Percentiles rank a stretch among this genome's conserved stretches.
These are phyloP conservation scores for Hanseniaspora lachancei DNA, from an alignment of 805 yeast species.

Conservation along the genomic window DNA sequence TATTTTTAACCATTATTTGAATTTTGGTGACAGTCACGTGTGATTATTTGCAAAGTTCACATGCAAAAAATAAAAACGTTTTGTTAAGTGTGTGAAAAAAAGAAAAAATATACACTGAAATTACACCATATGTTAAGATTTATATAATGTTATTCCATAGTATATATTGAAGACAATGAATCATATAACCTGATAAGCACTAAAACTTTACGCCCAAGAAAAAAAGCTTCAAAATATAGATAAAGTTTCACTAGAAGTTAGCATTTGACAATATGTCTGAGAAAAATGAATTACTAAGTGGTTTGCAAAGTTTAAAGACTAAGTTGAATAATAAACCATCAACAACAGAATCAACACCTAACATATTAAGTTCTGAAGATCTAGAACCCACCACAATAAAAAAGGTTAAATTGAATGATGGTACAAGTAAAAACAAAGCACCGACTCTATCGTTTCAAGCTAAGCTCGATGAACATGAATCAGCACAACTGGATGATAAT, in stretches of 20 bases:
- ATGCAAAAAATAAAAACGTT: not conserved
- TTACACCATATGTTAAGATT: no score
- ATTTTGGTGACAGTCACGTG: no score
- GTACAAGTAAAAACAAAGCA: not conserved
- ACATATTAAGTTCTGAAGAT: not conserved
- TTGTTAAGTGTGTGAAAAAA: no score
- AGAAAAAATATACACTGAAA: no score
- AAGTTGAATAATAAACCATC: not conserved
- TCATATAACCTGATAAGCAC: no score
- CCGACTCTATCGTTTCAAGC: conserved; percentile 9
- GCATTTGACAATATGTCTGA: not conserved
- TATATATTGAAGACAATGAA: no score
- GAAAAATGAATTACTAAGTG: not conserved
- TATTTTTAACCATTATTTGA: not conserved
- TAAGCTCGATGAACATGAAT: not conserved
- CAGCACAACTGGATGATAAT: not conserved
- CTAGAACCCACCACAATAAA: not conserved
- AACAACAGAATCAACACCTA: not conserved
- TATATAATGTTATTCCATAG: no score
- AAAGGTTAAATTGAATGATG: conserved; percentile 3
- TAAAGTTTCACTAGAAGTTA: no score
- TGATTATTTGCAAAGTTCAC: not conserved
- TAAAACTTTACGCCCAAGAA: no score
- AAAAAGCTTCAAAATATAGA: no score
- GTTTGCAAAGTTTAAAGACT: conserved; percentile 7